Percentiles rank a stretch among this genome's conserved stretches.
These are phyloP conservation scores for Microdochium trichocladiopsis DNA, from an alignment of 2,329 filamentous ascomycete species.

Conservation along the genomic window DNA sequence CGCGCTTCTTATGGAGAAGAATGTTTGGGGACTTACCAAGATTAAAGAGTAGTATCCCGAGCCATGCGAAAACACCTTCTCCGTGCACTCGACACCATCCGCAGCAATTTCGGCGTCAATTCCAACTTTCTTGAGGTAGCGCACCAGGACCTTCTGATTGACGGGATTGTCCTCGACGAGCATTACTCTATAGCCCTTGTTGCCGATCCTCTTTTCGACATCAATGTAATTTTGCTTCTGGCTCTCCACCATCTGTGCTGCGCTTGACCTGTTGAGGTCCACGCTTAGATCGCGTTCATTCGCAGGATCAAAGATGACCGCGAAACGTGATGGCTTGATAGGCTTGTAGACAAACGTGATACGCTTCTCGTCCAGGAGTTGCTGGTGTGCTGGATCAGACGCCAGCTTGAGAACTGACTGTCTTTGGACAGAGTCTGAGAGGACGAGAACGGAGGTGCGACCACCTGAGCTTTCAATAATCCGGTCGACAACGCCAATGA, in stretches of 20 bases:
- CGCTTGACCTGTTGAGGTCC: slow-evolving; percentile 73
- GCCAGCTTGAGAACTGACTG: slow-evolving; percentile 72
- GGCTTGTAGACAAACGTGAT: slow-evolving; percentile 90
- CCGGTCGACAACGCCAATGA: slow-evolving; percentile 68
- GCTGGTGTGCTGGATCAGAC: slow-evolving; percentile 54
- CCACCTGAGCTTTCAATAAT: slow-evolving; percentile 54
- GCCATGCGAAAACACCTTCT: slow-evolving; percentile 61
- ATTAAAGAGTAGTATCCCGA: slow-evolving; percentile 72
- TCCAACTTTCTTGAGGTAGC: slow-evolving; percentile 71
- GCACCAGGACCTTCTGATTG: slow-evolving; percentile 77
- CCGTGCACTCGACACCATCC: slow-evolving; percentile 74
- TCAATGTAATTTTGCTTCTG: slow-evolving; percentile 79
- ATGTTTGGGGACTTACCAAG: slow-evolving; percentile 47
- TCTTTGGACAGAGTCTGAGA: slow-evolving; percentile 85
- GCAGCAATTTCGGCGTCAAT: slow-evolving; percentile 68
- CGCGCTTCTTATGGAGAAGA: not conserved
- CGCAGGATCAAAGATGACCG: slow-evolving; percentile 75
- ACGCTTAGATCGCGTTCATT: slow-evolving; percentile 73
- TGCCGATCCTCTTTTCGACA: slow-evolving; percentile 66
- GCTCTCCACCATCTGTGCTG: slow-evolving; percentile 70
- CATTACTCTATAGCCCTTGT: slow-evolving; percentile 74
- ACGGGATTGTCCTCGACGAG: slow-evolving; percentile 81
- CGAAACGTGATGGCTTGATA: slow-evolving; percentile 85
- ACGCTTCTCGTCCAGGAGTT: slow-evolving; percentile 56
- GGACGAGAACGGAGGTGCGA: slow-evolving; percentile 65